Evolutionary conservation across 768 basidiomycete species (phyloP), one percentile per base, ranked within the genome.

Genomic region (Boletus tomentosulus): DNA sequence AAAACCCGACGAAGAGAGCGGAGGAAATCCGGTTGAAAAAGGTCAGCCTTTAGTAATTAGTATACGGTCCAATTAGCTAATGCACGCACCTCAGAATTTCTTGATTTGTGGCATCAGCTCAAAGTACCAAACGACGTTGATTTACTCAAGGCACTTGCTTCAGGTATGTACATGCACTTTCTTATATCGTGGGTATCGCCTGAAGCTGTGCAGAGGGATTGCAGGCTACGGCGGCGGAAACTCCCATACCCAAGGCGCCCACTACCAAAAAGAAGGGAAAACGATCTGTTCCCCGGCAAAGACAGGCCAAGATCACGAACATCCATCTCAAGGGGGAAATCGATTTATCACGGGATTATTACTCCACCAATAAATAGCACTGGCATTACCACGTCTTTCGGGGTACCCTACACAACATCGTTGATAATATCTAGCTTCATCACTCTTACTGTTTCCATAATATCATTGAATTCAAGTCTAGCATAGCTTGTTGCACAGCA

Each of bases 111-210:
- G 93, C 89, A 91, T 68, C 78, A 79, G 4, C 76, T 94, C 16
- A 85, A 84, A 62, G 87, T 93, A 1, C 93, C 93, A 1, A 88
- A 89, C 50, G 90, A 92, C 41, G 88, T 88, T 25, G 91, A 94
- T 63, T 71, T 96, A 3, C 76, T 87, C 52, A 85, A 80, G 62
- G 83, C 90, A 54, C 81, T 96, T 44, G 82, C 84, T 8, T 84
- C 83, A 54, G 87, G 89, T 88, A 66, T 55, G 72, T 47, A 46
- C n/a, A 46, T 12, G 2, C 27, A 10, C 43, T 50, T 50, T 38
- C 42, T 61, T 7, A 35, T 28, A 16, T 44, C 16, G 12, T 38
- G 41, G 47, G 42, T 24, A 37, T 24, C 41, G 5, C 38, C 48
- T 54, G 43, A 16, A 46, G 51, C 35, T 42, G 30, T 57, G 46